Evolutionary conservation across 306 rosid species (phyloP).

Genomic region (Begonia peltatifolia): DNA sequence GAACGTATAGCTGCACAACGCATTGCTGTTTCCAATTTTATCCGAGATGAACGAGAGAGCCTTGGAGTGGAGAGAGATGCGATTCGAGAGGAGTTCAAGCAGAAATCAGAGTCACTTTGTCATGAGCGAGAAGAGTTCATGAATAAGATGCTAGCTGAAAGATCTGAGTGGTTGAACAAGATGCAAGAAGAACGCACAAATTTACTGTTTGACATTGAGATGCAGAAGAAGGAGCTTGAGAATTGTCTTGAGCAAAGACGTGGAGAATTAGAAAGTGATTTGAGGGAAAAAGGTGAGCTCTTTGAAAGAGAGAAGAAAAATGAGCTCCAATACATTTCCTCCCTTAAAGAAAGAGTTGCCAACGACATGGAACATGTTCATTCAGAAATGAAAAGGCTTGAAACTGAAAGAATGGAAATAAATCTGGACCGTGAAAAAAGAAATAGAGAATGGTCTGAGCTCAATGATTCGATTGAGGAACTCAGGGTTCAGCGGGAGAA

Average conservation of each 20-base stretch:
- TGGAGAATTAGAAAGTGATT: slow-evolving; percentile 73
- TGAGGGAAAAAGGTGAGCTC: slow-evolving; percentile 51
- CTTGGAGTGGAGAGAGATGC: slow-evolving; percentile 53
- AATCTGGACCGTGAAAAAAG: slow-evolving; percentile 74
- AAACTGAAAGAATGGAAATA: slow-evolving; percentile 62
- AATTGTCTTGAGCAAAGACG: slow-evolving; percentile 74
- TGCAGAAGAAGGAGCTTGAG: slow-evolving; percentile 58
- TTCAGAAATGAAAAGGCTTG: slow-evolving; percentile 64
- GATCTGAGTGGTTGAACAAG: slow-evolving; percentile 73
- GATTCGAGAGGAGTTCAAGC: slow-evolving; percentile 52
- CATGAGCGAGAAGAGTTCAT: slow-evolving; percentile 72
- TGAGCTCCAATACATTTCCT: slow-evolving; percentile 40
- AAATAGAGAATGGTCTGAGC: slow-evolving; percentile 85
- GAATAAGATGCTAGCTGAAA: slow-evolving; percentile 73
- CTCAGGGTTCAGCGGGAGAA: slow-evolving; percentile 82
- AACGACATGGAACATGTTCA: slow-evolving; percentile 69
- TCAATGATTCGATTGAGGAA: slow-evolving; percentile 67
- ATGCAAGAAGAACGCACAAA: slow-evolving; percentile 84
- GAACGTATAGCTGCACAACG: slow-evolving; percentile 56
- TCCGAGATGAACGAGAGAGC: slow-evolving; percentile 62
- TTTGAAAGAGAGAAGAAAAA: slow-evolving; percentile 73
- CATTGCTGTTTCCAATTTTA: slow-evolving; percentile 43
- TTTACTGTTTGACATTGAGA: slow-evolving; percentile 65
- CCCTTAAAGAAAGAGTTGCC: slow-evolving; percentile 55
- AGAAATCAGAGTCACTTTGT: slow-evolving; percentile 47